Base-by-base conservation (phyloP, 2,329 filamentous ascomycete genomes). In the Pestalotiopsis sp. region DNA sequence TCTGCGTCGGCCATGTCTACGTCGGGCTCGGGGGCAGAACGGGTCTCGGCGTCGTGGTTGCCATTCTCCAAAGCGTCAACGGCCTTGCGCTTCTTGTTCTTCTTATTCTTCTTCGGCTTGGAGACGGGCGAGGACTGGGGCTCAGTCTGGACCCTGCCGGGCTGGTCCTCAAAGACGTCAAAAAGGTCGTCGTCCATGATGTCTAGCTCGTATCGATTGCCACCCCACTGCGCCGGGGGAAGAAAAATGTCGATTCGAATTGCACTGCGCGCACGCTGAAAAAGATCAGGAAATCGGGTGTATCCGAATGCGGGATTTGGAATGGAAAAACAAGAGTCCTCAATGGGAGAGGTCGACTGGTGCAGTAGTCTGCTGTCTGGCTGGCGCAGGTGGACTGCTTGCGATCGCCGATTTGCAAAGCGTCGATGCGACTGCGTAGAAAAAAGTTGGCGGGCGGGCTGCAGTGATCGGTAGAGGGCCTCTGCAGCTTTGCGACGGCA, bases 171-270 rank as follows among this genome's bases (percentile, higher is more conserved):
- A 76, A 96, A 95, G 67, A 94, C 92, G 74, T 93, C 90, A 75
- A 96, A 96, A 73, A 96, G 85, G 70, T 94, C 92, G 70, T 94
- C 92, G 81, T 94, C 91, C 90, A 92, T 93, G 66, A 69, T 77
- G 70, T 35, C 13, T 9, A 26, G 56, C 39, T 30, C 24, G n/a
- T 64, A 66, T 66, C 64, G 70, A 52, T 30, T 63, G 55, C 3
- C 65, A 69, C 69, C 68, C 17, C n/a, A 26, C 56, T 58, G 14
- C 56, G 22, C 38, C 52, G 35, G 30, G 10, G 10, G 5, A n/a
- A 39, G 26, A 22, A 39, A 39, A 11, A 20, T 3, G 22, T 20
- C 7, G n/a, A 38, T 17, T 10, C 3, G 24, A 60, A 4, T 9
- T 5, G 17, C 24, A 13, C 2, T 30, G 35, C 58, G 58, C 58